phyloP scores from a whole-genome alignment of 306 rosid species.

The Leucaena leucocephala region DNA sequence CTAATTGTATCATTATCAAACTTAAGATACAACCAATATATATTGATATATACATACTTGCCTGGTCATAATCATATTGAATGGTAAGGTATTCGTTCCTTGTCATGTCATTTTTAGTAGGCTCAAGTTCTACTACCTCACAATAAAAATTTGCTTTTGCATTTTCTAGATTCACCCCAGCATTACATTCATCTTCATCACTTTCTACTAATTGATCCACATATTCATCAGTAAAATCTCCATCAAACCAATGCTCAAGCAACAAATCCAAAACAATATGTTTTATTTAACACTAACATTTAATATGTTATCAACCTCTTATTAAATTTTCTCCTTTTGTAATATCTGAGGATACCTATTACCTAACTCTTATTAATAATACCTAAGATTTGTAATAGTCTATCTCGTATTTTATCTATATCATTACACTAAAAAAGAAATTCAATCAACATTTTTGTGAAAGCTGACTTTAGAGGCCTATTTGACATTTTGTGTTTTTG shows the following conservation, averaged over 20 bases:
- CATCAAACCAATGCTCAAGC: conserved; percentile 55
- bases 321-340: conserved; percentile 47
- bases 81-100: too few species aligned
- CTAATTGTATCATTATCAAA: background rate
- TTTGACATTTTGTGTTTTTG: conserved; percentile 53
- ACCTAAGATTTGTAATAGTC: conserved; percentile 51
- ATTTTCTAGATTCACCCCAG: too few species aligned
- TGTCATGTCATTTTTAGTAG: too few species aligned
- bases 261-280: conserved; percentile 64
- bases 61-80: too few species aligned
- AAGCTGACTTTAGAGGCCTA: conserved; percentile 17
- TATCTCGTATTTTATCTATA: conserved; percentile 62
- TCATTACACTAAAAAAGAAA: conserved; percentile 65
- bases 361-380: conserved; percentile 48
- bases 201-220: conserved; percentile 68
- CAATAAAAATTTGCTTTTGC: too few species aligned
- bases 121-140: too few species aligned
- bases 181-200: conserved; percentile 34
- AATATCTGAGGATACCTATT: conserved; percentile 7
- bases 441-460: conserved; percentile 48
- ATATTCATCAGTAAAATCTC: conserved; percentile 69
- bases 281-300: conserved; percentile 67
- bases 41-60: too few species aligned
- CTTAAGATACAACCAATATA: background rate
- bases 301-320: conserved; percentile 69